A percentile compares a stretch with the other conserved stretches of the same genome.
These are phyloP conservation scores for Epichloe gansuensis DNA, from an alignment of 2,329 filamentous ascomycete genomes.

Conservation along the genomic window DNA sequence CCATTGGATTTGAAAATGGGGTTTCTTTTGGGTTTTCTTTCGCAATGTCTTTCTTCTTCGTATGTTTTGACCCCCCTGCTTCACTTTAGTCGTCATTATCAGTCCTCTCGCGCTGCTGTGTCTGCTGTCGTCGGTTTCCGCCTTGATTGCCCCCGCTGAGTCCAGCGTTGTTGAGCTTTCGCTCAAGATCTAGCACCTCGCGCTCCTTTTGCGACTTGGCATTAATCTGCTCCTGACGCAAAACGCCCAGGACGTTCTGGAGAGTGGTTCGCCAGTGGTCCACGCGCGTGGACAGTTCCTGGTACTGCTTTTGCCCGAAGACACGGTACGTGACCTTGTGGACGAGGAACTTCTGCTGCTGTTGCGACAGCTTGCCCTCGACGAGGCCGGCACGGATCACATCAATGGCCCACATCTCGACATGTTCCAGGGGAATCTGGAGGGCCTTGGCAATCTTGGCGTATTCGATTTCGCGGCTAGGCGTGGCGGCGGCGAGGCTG, in stretches of 20 bases:
- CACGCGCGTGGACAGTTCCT: conserved; percentile 78
- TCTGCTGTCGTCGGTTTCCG: conserved; percentile 22
- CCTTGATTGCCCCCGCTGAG: conserved; percentile 20
- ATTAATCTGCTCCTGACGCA: conserved; percentile 69
- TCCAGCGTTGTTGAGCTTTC: conserved; percentile 41
- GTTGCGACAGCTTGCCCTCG: conserved; percentile 90
- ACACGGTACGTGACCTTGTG: conserved; percentile 94
- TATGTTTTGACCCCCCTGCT: conserved; percentile 5
- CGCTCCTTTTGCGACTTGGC: conserved; percentile 67
- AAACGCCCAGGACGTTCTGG: conserved; percentile 61
- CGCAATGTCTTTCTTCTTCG: background rate
- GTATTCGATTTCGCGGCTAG: conserved; percentile 81
- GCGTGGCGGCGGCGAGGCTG: conserved; percentile 71
- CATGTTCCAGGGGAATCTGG: conserved; percentile 68
- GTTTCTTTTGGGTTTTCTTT: background rate
- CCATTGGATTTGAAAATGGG: no score
- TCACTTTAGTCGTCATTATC: conserved; percentile 42
- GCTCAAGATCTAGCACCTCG: conserved; percentile 58
- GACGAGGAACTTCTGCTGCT: conserved; percentile 85
- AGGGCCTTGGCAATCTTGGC: conserved; percentile 71
- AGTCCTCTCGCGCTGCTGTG: conserved; percentile 33
- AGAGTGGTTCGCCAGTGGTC: conserved; percentile 85
- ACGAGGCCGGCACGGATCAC: conserved; percentile 91
- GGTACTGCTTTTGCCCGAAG: conserved; percentile 97
- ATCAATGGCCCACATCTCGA: conserved; percentile 98